Evolutionary conservation across 345 rosid genomes (phyloP).

Genomic region (Lepidium sativum): DNA sequence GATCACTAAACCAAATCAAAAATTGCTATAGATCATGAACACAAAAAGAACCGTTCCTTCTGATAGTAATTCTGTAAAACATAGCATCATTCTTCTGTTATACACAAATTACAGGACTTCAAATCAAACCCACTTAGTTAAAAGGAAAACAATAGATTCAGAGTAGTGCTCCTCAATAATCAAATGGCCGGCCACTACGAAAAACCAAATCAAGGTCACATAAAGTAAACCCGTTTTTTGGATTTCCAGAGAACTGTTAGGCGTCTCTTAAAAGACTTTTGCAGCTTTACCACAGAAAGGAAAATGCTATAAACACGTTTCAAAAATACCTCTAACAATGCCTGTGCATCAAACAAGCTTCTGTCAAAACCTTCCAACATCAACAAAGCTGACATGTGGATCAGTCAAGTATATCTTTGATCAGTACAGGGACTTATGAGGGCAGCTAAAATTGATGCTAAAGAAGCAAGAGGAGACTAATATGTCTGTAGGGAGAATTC

Average conservation of each 20-base stretch:
- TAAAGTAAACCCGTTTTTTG: no score
- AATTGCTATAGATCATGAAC: neutral
- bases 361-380: neutral
- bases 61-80: neutral
- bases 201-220: no score
- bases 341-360: neutral
- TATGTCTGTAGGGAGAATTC: constrained; percentile 59
- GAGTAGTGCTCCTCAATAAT: neutral
- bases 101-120: neutral
- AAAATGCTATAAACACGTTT: neutral
- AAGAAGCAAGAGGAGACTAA: constrained; percentile 10
- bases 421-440: constrained; percentile 40
- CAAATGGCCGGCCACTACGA: no score
- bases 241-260: no score
- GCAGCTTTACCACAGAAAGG: neutral
- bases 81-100: no score
- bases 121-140: neutral
- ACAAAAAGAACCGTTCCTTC: neutral
- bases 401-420: constrained; percentile 33
- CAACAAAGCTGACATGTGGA: constrained; percentile 12
- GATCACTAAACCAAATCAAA: constrained; percentile 1
- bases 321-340: neutral
- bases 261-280: no score
- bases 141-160: neutral
- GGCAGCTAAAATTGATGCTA: constrained; percentile 22